These are phyloP conservation scores for Septoria linicola DNA, from an alignment of 2,329 filamentous ascomycete genomes.

Conservation along the genomic window DNA sequence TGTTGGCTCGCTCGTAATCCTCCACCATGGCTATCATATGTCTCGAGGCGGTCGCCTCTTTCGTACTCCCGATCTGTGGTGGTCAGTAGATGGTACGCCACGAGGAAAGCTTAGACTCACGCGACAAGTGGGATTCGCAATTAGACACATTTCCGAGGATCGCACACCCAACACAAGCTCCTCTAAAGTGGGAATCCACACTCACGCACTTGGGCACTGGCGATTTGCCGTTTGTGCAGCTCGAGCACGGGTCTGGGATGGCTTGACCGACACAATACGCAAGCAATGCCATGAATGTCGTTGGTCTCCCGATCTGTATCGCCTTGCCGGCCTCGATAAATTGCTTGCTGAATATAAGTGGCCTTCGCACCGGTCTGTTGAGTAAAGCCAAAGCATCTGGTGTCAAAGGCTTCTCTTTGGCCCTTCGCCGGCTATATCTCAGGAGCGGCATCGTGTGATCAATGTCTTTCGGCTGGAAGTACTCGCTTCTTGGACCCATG, in stretches of 20 bases:
- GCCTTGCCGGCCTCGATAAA: neutral
- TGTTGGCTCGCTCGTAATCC: no score
- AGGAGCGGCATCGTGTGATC: constrained; percentile 8
- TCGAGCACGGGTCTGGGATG: neutral
- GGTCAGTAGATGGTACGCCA: no score
- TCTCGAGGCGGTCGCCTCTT: no score
- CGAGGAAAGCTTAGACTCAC: no score
- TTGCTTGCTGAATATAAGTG: neutral
- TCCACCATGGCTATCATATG: no score
- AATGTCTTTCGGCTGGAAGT: neutral
- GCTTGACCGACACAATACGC: constrained; percentile 5
- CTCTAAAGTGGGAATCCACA: neutral
- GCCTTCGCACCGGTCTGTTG: constrained; percentile 1
- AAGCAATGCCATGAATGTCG: constrained; percentile 2
- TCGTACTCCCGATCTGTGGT: no score
- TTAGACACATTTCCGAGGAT: no score
- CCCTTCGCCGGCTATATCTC: neutral
- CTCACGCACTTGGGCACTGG: neutral
- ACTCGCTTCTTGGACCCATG: neutral
- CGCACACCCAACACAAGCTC: neutral
- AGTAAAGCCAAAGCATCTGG: neutral
- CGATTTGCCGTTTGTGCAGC: neutral
- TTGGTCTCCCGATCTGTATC: neutral
- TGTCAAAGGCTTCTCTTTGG: neutral
- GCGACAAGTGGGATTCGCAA: no score